Evolutionary conservation across 2,329 filamentous ascomycete species (phyloP).

Genomic region (Botryosphaeria dothidea): DNA sequence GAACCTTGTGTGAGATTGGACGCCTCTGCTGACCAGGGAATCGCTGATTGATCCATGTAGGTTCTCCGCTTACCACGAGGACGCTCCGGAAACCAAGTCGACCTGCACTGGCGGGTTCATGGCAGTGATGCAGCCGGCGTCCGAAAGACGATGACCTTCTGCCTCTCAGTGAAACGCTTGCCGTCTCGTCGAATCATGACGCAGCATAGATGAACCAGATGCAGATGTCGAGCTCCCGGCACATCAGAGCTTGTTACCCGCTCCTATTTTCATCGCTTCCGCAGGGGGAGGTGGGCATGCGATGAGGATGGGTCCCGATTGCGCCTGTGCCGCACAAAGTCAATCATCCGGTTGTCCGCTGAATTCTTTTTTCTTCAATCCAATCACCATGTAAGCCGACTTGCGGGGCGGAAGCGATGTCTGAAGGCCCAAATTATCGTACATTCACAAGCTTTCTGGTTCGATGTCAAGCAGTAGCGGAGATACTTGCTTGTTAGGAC

Average conservation of each 20-base stretch:
- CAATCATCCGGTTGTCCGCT: not conserved
- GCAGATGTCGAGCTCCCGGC: not conserved
- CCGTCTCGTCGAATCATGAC: not conserved
- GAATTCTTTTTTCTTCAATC: not conserved
- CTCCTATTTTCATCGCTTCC: not conserved
- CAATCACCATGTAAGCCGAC: not conserved
- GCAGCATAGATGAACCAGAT: not conserved
- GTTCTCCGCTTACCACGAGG: not conserved
- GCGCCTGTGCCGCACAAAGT: not conserved
- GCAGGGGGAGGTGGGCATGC: no score
- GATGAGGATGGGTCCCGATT: not conserved
- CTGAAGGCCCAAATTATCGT: not conserved
- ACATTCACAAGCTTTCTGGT: not conserved
- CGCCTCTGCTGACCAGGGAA: not conserved
- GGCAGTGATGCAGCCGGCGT: not conserved
- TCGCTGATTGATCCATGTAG: not conserved
- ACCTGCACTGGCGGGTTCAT: not conserved
- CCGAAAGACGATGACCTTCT: not conserved
- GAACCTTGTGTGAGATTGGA: not conserved
- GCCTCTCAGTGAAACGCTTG: not conserved
- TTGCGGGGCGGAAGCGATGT: not conserved
- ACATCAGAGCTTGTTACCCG: not conserved
- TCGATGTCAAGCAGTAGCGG: constrained; percentile 1
- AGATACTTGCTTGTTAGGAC: not conserved
- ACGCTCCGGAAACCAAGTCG: not conserved